phyloP scores from a whole-genome alignment of 177 flowering plant genomes.

The Vitis hybrid region DNA sequence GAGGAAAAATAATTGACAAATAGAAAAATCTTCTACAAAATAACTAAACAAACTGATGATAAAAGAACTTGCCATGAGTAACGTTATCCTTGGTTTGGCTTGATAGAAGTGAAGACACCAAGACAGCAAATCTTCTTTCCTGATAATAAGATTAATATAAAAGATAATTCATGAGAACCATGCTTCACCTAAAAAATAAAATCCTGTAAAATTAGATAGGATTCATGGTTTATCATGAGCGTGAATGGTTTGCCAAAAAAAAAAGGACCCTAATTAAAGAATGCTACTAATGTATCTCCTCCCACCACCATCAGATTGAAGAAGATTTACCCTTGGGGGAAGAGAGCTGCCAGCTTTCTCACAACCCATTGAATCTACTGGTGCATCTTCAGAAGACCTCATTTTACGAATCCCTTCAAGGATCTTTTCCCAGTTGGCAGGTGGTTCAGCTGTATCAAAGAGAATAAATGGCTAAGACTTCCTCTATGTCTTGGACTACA shows the following conservation, averaged over 20 bases:
- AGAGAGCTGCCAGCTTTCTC: constrained; percentile 88
- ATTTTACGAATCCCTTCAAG: constrained; percentile 80
- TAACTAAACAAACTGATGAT: not conserved
- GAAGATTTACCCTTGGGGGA: constrained; percentile 68
- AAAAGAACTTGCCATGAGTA: constrained; percentile 78
- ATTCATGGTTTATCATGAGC: too few species aligned
- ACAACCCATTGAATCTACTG: constrained; percentile 96
- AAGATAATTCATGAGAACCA: not conserved
- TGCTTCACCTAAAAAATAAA: not conserved
- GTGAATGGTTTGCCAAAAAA: too few species aligned
- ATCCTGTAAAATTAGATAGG: too few species aligned
- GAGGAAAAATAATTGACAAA: too few species aligned
- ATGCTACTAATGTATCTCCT: too few species aligned
- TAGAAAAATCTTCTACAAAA: not conserved
- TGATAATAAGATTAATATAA: constrained; percentile 19
- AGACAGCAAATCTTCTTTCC: constrained; percentile 94
- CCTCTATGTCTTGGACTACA: too few species aligned
- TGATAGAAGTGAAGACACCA: constrained; percentile 83
- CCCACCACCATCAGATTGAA: not conserved
- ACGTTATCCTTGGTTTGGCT: constrained; percentile 97
- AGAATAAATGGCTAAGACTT: too few species aligned
- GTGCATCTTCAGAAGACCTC: constrained; percentile 91
- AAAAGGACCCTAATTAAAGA: too few species aligned
- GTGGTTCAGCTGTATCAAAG: constrained; percentile 43
- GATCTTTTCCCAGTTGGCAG: constrained; percentile 82